Conservation (phyloP, 768 basidiomycete genomes). For the Sporobolomyces phaffii region DNA sequence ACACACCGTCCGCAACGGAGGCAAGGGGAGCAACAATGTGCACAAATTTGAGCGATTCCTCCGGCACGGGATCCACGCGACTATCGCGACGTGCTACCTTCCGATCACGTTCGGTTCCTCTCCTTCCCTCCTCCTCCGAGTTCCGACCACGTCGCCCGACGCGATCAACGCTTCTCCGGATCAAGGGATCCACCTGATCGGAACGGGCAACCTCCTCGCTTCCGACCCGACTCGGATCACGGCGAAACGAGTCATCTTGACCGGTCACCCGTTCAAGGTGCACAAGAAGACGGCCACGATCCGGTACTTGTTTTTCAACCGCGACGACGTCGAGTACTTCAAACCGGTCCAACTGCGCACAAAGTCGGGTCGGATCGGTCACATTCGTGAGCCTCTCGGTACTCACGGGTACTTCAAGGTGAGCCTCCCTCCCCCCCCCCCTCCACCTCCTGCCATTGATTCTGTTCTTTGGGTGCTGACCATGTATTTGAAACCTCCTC, state of each 20-base stretch:
- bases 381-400: slow-evolving; percentile 84
- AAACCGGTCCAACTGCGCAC: slow-evolving; percentile 88
- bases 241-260: slow-evolving; percentile 87
- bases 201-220: slow-evolving; percentile 77
- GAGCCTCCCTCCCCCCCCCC: slow-evolving; percentile 52
- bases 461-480: too few species aligned
- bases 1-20: slow-evolving; percentile 73
- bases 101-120: slow-evolving; percentile 70
- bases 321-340: slow-evolving; percentile 85
- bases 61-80: slow-evolving; percentile 60
- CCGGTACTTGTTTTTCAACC: slow-evolving; percentile 97
- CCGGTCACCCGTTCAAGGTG: slow-evolving; percentile 93
- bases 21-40: slow-evolving; percentile 88
- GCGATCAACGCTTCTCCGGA: slow-evolving; percentile 13
- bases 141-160: slow-evolving; percentile 20
- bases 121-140: slow-evolving; percentile 40
- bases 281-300: slow-evolving; percentile 96
- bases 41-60: slow-evolving; percentile 93
- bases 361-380: slow-evolving; percentile 80
- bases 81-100: slow-evolving; percentile 80
- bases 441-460: background rate
- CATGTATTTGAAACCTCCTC: too few species aligned
- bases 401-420: slow-evolving; percentile 99
- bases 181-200: slow-evolving; percentile 59
- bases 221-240: slow-evolving; percentile 86